Evolutionary conservation across 768 basidiomycete species (phyloP).

Genomic region (Lactarius pseudohatsudake): DNA sequence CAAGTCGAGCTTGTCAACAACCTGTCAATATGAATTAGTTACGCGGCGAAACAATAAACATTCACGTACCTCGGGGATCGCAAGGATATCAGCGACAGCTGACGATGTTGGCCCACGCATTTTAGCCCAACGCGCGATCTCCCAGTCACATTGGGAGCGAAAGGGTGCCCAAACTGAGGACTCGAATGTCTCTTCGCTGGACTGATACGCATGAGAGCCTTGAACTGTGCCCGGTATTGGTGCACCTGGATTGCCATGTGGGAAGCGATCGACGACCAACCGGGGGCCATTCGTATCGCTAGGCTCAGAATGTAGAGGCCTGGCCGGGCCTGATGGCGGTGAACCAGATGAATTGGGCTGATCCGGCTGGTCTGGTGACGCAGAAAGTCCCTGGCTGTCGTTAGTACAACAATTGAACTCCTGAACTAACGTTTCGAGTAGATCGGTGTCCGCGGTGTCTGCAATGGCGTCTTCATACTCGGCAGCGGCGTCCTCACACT

Average conservation of each 20-base stretch:
- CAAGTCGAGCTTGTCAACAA: background rate
- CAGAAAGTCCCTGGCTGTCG: too few species aligned
- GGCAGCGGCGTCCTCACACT: too few species aligned
- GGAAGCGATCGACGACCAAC: too few species aligned
- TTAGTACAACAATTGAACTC: too few species aligned
- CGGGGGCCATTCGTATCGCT: too few species aligned
- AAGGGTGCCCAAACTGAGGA: slow-evolving; percentile 15
- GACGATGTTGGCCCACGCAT: background rate
- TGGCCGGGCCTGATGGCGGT: too few species aligned
- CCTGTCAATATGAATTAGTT: background rate
- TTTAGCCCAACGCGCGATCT: slow-evolving; percentile 25
- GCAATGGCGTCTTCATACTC: too few species aligned
- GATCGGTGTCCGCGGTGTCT: too few species aligned
- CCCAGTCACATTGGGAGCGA: slow-evolving; percentile 12
- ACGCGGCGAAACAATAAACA: background rate
- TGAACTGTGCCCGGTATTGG: background rate
- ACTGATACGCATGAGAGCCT: background rate
- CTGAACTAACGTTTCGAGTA: too few species aligned
- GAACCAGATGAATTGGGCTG: too few species aligned
- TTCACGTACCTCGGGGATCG: background rate
- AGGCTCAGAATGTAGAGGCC: too few species aligned
- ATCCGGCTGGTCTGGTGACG: too few species aligned
- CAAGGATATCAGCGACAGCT: slow-evolving; percentile 8
- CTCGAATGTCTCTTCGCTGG: background rate
- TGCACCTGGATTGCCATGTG: background rate